phyloP scores from a whole-genome alignment of 1,139 yeast genomes.

The Wickerhamiella pararugosa region DNA sequence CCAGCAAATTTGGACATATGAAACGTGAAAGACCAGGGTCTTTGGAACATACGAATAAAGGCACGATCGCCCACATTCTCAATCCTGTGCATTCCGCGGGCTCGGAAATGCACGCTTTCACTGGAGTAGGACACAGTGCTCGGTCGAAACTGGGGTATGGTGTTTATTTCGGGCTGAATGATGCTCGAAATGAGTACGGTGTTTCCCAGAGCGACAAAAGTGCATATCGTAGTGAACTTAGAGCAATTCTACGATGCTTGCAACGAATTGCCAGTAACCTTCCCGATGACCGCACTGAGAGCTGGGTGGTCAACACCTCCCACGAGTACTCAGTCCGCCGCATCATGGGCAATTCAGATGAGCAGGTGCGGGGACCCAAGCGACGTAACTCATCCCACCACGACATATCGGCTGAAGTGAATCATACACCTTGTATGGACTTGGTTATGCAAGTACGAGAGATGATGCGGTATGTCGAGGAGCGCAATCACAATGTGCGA shows the following conservation, averaged over 20 bases:
- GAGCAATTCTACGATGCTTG: conserved; percentile 6
- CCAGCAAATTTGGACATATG: too few species aligned
- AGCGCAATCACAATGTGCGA: background rate
- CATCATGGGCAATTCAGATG: conserved; percentile 1
- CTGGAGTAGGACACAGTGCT: conserved; percentile 5
- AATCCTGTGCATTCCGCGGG: background rate
- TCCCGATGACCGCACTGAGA: too few species aligned
- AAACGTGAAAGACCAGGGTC: background rate
- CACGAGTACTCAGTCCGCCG: conserved; percentile 7
- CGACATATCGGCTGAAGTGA: conserved; percentile 4
- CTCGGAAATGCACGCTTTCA: conserved; percentile 1
- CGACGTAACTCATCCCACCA: conserved; percentile 3
- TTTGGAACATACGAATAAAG: background rate
- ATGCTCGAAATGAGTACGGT: conserved; percentile 6
- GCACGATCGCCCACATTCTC: conserved; percentile 4
- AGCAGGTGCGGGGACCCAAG: conserved; percentile 1
- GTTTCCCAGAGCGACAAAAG: conserved; percentile 4
- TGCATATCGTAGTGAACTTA: conserved; percentile 7
- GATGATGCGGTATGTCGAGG: background rate
- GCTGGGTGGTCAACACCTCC: conserved; percentile 6
- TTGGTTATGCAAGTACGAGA: conserved; percentile 7
- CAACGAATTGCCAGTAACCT: background rate
- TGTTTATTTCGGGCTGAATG: conserved; percentile 7
- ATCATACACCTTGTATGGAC: conserved; percentile 9
- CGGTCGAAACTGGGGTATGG: conserved; percentile 6